These are phyloP conservation scores for Zhuliangozyma parablackwelliae DNA, from an alignment of 1,139 yeast genomes.

Conservation along the genomic window DNA sequence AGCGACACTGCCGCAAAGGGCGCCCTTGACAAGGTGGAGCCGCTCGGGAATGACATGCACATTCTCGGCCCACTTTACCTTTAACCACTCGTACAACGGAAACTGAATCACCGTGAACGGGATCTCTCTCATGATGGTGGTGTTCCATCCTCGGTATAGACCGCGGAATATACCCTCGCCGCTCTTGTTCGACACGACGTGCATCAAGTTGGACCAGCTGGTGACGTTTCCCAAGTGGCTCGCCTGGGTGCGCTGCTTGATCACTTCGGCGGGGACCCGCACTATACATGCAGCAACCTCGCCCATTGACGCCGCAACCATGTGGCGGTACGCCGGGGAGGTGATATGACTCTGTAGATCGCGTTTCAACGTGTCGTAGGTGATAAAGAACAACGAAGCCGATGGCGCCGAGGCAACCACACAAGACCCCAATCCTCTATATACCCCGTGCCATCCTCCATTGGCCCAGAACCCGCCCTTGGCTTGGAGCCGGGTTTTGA, in stretches of 20 bases:
- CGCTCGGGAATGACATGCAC: constrained; percentile 28
- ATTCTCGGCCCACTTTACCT: constrained; percentile 43
- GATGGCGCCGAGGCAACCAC: constrained; percentile 94
- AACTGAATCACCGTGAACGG: constrained; percentile 95
- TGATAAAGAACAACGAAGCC: constrained; percentile 83
- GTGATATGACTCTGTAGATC: constrained; percentile 28
- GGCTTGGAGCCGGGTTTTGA: constrained; percentile 92
- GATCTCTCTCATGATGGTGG: constrained; percentile 89
- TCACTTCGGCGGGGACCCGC: constrained; percentile 94
- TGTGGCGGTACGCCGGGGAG: constrained; percentile 55
- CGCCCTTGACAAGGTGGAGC: constrained; percentile 71
- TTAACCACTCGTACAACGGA: constrained; percentile 84
- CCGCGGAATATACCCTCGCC: constrained; percentile 81
- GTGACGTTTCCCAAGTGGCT: constrained; percentile 47
- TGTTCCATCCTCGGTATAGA: constrained; percentile 86
- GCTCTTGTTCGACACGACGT: constrained; percentile 51
- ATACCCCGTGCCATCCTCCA: constrained; percentile 91
- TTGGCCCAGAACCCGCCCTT: constrained; percentile 87
- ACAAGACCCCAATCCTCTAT: constrained; percentile 89
- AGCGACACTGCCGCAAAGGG: constrained; percentile 89
- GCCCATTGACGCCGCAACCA: constrained; percentile 84
- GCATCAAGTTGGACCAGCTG: constrained; percentile 57
- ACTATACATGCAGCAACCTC: constrained; percentile 91
- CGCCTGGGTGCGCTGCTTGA: constrained; percentile 92
- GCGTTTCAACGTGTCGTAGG: constrained; percentile 75